phyloP scores from a whole-genome alignment of 1,284 basidiomycete species.

The Ceratobasidium sp. region DNA sequence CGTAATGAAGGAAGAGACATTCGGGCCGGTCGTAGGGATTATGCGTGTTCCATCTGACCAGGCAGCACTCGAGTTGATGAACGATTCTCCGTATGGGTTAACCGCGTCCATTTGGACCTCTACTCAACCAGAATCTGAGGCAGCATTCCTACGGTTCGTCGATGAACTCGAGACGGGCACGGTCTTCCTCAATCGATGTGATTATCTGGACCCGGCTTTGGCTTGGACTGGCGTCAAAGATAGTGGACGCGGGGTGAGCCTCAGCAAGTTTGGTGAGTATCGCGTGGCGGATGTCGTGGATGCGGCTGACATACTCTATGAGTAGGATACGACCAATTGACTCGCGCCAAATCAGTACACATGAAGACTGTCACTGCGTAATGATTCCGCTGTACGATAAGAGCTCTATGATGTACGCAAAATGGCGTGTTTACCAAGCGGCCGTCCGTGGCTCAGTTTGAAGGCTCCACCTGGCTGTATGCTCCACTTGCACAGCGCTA shows the following conservation, averaged over 20 bases:
- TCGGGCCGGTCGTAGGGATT: conserved; percentile 91
- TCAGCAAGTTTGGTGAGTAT: conserved; percentile 84
- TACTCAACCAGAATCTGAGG: conserved; percentile 66
- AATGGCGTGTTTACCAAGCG: background rate
- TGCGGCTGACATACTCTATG: conserved; percentile 23
- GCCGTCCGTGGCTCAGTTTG: too few species aligned
- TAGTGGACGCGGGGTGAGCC: conserved; percentile 88
- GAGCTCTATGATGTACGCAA: background rate
- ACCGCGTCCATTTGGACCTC: conserved; percentile 94
- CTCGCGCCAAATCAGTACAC: conserved; percentile 78
- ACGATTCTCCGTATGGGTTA: conserved; percentile 94
- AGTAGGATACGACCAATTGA: conserved; percentile 80
- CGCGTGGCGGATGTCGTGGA: conserved; percentile 3
- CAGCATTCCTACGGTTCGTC: conserved; percentile 74
- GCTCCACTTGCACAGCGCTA: too few species aligned
- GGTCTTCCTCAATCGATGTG: conserved; percentile 91
- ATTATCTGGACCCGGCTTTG: conserved; percentile 89
- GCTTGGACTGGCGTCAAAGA: conserved; percentile 96
- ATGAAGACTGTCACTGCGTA: conserved; percentile 62
- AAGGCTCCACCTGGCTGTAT: too few species aligned
- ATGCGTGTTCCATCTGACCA: conserved; percentile 84
- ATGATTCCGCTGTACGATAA: background rate
- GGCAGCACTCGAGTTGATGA: conserved; percentile 90
- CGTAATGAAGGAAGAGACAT: conserved; percentile 92
- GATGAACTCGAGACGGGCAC: conserved; percentile 88